Base-by-base conservation (phyloP, 352 stramenopile species). In the Phytophthora tentaculata region DNA sequence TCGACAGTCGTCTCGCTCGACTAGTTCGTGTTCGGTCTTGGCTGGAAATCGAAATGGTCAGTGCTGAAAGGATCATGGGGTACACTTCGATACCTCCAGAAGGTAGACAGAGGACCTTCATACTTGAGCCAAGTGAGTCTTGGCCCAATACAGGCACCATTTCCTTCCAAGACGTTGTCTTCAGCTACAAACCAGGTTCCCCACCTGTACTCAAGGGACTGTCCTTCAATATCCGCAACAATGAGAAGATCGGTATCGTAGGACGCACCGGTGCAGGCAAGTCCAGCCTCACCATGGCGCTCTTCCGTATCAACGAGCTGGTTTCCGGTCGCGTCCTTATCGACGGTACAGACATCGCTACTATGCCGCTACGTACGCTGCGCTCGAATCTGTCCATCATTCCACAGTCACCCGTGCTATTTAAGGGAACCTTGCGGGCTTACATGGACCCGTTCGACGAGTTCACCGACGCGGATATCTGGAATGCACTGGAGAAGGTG, bases 391-490 rank as follows among this genome's bases (percentile, higher is more conserved):
- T 89, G 56, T 83, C 81, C 2, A 86, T 89, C 69, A 87, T 87
- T 45, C 76, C 76, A 5, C 35, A 43, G 35, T 43, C 35, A n/a
- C 35, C 95, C 32, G 89, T 98, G 22, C 67, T 98, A 29, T 98
- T 98, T 72, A 89, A 84, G 47, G 94, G 94, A 20, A 84, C 80
- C n/a, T 69, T 98, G 28, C 77, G 90, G 41, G 84, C 74, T 48
- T 97, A 97, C 69, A 71, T 98, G 41, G 92, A 98, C 71, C 94
- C 94, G 23, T 97, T 96, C 69, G 67, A 85, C 45, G 64, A 93
- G 53, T 95, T 88, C 69, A 77, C 57, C 16, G 89, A 96, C 56
- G 69, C 84, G 2, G 82, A 92, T 29, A 84, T 98, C 37, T 72
- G 85, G 68, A 66, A 80, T 8, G 89, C 90, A n/a, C 67, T 98